Evolutionary conservation across 305 asterid genomes (phyloP).

Genomic region (Withania somnifera): DNA sequence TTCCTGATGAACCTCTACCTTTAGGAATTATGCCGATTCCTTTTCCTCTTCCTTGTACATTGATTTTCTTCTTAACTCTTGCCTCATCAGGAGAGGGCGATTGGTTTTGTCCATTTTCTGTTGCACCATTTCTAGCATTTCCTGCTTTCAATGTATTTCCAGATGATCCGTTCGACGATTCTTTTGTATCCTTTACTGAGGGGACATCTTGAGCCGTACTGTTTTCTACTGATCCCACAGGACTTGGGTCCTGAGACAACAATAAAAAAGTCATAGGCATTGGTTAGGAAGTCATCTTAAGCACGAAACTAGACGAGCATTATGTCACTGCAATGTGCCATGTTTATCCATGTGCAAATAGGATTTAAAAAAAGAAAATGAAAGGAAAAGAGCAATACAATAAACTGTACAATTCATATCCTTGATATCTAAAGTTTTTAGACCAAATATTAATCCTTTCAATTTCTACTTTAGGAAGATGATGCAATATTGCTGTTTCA

Average conservation of each 20-base stretch:
- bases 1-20: constrained; percentile 48
- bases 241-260: constrained; percentile 18
- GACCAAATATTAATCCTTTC: background rate
- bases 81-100: constrained; percentile 8
- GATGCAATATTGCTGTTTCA: background rate
- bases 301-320: background rate
- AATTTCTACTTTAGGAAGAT: background rate
- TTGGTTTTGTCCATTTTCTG: constrained; percentile 15
- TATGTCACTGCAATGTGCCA: background rate
- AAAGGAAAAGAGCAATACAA: background rate
- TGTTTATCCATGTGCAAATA: background rate
- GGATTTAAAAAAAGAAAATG: background rate
- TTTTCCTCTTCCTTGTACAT: constrained; percentile 57
- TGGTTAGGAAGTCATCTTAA: background rate
- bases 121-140: constrained; percentile 11
- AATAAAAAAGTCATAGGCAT: background rate
- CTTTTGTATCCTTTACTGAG: constrained; percentile 1
- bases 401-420: background rate
- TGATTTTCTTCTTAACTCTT: constrained; percentile 42
- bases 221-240: constrained; percentile 12
- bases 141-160: constrained; percentile 19
- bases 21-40: constrained; percentile 77
- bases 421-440: background rate
- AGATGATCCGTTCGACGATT: constrained; percentile 9
- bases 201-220: constrained; percentile 17